Evolutionary conservation across 352 stramenopile genomes (phyloP), one percentile per base, ranked within the genome.

Genomic region (Thraustotheca clavata): DNA sequence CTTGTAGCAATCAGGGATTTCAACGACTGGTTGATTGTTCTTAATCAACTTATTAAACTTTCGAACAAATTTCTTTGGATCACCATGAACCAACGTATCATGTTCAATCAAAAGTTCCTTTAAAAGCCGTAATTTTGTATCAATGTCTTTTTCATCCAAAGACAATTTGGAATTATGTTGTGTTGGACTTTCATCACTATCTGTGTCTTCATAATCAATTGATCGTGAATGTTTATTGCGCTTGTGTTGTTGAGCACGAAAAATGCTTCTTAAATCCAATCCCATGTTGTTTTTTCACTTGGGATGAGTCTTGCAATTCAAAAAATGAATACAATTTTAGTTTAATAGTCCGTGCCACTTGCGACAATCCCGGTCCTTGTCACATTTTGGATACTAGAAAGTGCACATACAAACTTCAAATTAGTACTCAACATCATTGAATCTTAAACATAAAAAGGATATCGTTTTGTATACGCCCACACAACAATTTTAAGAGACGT

Each of bases 1-100:
- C 47, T 65, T 43, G 26, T 54, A 32, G 41, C 29, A 38, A n/a
- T 38, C 24, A 3, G 57, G 57, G 38, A 65, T 65, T 11, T 54
- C 38, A 3, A 65, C 57, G 16, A 43, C 35, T 4, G 57, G 57
- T 31, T 55, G 26, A 22, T 65, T 29, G 16, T 43, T 18, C n/a
- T 50, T 27, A 1, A 65, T 33, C 8, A 54, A 27, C 22, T 27
- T 34, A 16, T 50, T 22, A n/a, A 65, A 20, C 18, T 54, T 65
- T 29, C 47, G 57, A 4, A 50, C n/a, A n/a, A 65, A 24, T n/a
- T 50, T 41, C n/a, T 40, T 6, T 8, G 20, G 27, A 14, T 54
- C 26, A 35, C 22, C 43, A 31, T 52, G 43, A 31, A 52, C 11
- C 12, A 52, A 29, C 18, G 22, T 43, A 9, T 27, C 36, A 35